Evolutionary conservation across 1,139 yeast genomes (phyloP).

Genomic region (Yamadazyma songkhlaensis): DNA sequence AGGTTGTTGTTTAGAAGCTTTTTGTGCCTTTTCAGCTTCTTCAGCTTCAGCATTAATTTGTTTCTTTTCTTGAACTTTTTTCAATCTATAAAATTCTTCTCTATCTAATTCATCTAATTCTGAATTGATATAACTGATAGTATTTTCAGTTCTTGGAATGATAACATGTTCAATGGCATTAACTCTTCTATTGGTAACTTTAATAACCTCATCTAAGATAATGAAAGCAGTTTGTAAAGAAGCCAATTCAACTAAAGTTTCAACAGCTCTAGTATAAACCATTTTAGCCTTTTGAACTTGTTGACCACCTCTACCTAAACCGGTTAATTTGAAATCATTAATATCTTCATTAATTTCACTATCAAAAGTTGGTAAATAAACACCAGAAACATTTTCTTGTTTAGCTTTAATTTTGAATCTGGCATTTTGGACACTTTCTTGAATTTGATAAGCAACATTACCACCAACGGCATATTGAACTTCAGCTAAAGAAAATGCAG

Average conservation of each 20-base stretch:
- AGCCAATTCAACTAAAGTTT: conserved; percentile 92
- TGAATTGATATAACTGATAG: conserved; percentile 87
- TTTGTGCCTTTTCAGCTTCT: conserved; percentile 42
- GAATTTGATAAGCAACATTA: conserved; percentile 91
- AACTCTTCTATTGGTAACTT: conserved; percentile 96
- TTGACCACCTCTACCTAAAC: conserved; percentile 97
- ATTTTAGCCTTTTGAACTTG: conserved; percentile 93
- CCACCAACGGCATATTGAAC: conserved; percentile 97
- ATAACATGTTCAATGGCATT: conserved; percentile 98
- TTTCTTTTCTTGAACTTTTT: conserved; percentile 95
- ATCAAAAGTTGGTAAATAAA: conserved; percentile 88
- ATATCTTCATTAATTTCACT: conserved; percentile 77
- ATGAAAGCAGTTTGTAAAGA: conserved; percentile 94
- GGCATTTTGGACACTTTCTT: conserved; percentile 88
- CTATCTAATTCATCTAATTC: conserved; percentile 97
- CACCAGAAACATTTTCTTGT: conserved; percentile 97
- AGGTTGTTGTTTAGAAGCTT: conserved; percentile 12
- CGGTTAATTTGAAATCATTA: conserved; percentile 94
- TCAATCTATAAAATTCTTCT: conserved; percentile 94
- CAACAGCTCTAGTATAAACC: conserved; percentile 93
- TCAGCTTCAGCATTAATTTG: conserved; percentile 69
- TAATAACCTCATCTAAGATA: conserved; percentile 94
- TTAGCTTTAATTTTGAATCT: conserved; percentile 87
- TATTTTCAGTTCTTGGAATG: conserved; percentile 95
- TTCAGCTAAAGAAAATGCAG: conserved; percentile 95